Evolutionary conservation across 768 basidiomycete species (phyloP).

Genomic region (Tricholomella constricta): DNA sequence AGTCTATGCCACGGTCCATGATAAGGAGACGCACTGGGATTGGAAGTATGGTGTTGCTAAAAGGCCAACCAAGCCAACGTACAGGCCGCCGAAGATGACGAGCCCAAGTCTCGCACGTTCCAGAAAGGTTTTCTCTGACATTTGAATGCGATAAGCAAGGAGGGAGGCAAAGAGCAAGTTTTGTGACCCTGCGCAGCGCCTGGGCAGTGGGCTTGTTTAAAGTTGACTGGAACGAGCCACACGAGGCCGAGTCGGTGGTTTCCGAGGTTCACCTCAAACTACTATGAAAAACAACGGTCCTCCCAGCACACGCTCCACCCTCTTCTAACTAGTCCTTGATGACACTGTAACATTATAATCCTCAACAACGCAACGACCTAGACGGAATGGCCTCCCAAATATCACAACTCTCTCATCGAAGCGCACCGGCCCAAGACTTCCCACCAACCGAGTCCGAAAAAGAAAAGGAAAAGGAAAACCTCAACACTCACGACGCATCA

Average conservation of each 20-base stretch:
- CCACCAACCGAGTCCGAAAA: not conserved
- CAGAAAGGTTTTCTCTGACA: slow-evolving; percentile 8
- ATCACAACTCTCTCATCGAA: not conserved
- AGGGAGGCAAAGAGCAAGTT: not conserved
- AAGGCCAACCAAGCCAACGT: slow-evolving; percentile 52
- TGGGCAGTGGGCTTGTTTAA: too few relatives aligned
- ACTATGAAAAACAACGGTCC: not conserved
- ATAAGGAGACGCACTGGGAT: slow-evolving; percentile 54
- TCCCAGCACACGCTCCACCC: not conserved
- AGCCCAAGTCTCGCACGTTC: slow-evolving; percentile 33
- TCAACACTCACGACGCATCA: not conserved
- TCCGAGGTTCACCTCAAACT: not conserved
- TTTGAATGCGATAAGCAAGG: not conserved
- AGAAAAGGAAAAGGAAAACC: not conserved
- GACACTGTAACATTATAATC: not conserved
- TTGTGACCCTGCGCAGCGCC: not conserved
- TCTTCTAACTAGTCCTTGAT: not conserved
- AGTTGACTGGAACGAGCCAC: too few relatives aligned
- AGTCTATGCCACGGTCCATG: slow-evolving; percentile 1
- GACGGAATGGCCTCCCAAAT: not conserved
- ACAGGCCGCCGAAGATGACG: slow-evolving; percentile 50
- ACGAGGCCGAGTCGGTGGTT: not conserved
- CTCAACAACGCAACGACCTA: not conserved
- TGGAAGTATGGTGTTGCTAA: slow-evolving; percentile 68
- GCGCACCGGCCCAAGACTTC: not conserved